Base-by-base conservation (phyloP, 148 eudicot species). In the Chenopodium album region DNA sequence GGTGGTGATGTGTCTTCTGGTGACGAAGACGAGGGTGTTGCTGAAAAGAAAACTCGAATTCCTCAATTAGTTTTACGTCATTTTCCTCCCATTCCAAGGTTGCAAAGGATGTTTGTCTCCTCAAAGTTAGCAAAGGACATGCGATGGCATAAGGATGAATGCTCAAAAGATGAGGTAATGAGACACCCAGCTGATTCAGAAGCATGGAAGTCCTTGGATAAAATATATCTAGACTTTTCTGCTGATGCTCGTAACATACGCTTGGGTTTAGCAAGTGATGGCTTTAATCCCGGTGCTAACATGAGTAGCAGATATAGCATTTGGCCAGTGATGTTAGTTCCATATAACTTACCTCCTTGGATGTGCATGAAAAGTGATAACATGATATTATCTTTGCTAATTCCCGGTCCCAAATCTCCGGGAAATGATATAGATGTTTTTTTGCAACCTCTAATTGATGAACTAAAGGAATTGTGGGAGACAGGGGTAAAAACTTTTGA, bases 341-440 rank as follows among this genome's bases (percentile, higher is more conserved):
- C 34, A 28, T 54, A 13, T 12, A 54, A 54, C 17, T 54, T 54
- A 17, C 60, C 60, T 54, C 60, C 17, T 13, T 54, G 52, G 79
- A 76, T 76, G 69, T 76, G 79, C 22, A 76, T 76, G 79, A 59
- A 62, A 4, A 60, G 79, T 62, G 12, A 64, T 59, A 56, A 62
- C n/a, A 19, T 34, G 2, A 59, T 34, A 44, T 19, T 14, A 50
- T n/a, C 69, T 32, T 59, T 76, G 16, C 26, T 76, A 20, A 76
- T 62, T 76, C 50, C 50, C 2, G 69, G 79, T 10, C 31, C 69
- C 5, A 59, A 31, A 65, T 54, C 60, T 54, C 60, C 16, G 14
- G 4, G 60, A 17, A 17, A 54, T 54, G 60, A 54, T 17, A 54
- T 54, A 11, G 17, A 54, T 54, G 60, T 54, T 11, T 54, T 54